Evolutionary conservation across 2,329 filamentous ascomycete genomes (phyloP).

Genomic region (Seiridium unicorne): DNA sequence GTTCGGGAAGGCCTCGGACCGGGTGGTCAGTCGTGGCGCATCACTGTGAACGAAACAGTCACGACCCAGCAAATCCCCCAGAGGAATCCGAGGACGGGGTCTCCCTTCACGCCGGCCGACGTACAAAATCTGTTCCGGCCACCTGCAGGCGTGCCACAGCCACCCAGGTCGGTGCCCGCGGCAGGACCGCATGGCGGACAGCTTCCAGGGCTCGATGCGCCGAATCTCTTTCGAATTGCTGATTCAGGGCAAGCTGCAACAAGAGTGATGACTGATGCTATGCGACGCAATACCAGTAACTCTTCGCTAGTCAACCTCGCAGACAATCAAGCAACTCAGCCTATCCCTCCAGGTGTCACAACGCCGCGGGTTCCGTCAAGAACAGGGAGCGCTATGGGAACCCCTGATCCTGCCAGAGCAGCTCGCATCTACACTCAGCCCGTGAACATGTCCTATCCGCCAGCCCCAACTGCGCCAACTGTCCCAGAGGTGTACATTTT

Average conservation of each 20-base stretch:
- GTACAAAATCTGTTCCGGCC: constrained; percentile 12
- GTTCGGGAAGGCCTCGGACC: constrained; percentile 48
- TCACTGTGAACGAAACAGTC: constrained; percentile 46
- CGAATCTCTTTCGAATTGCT: constrained; percentile 43
- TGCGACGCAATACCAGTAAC: constrained; percentile 50
- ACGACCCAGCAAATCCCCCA: constrained; percentile 17
- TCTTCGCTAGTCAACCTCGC: constrained; percentile 38
- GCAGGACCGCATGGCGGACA: constrained; percentile 30
- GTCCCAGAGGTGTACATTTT: constrained; percentile 58
- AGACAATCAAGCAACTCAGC: constrained; percentile 28
- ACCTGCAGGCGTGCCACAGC: constrained; percentile 9
- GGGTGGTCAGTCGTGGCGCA: constrained; percentile 50
- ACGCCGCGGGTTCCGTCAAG: constrained; percentile 29
- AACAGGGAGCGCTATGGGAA: constrained; percentile 44
- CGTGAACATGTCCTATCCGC: constrained; percentile 17
- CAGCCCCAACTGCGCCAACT: constrained; percentile 16
- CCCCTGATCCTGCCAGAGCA: constrained; percentile 41
- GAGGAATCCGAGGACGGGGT: constrained; percentile 13
- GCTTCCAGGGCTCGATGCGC: constrained; percentile 41
- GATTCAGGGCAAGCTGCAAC: constrained; percentile 42
- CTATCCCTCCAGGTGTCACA: constrained; percentile 41
- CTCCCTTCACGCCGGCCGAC: constrained; percentile 19
- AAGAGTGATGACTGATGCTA: constrained; percentile 41
- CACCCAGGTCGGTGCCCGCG: constrained; percentile 21
- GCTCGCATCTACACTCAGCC: constrained; percentile 24